phyloP scores from a whole-genome alignment of 2,329 filamentous ascomycete genomes.

The Ambrosiella beaveri region DNA sequence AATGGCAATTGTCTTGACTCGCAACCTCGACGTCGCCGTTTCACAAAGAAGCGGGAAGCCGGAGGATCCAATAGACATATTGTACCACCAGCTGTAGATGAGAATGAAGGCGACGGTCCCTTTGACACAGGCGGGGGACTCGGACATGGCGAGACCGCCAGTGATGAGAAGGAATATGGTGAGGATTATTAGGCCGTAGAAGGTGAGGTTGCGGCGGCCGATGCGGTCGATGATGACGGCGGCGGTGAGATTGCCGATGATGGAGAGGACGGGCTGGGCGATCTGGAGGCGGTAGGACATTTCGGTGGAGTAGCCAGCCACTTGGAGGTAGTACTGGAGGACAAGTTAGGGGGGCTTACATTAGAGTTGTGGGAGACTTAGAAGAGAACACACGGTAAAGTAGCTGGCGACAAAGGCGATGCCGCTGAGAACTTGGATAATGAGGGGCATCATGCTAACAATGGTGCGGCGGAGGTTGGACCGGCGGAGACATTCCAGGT shows the following conservation, averaged over 20 bases:
- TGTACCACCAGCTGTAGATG: slow-evolving; percentile 17
- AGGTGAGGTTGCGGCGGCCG: slow-evolving; percentile 18
- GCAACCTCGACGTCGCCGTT: slow-evolving; percentile 20
- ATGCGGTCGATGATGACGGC: slow-evolving; percentile 20
- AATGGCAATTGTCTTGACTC: slow-evolving; percentile 23
- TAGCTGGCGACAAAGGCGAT: slow-evolving; percentile 22
- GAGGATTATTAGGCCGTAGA: slow-evolving; percentile 20
- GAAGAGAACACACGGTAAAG: slow-evolving; percentile 16
- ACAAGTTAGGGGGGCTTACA: neutral
- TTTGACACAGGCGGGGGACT: slow-evolving; percentile 14
- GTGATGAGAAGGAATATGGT: slow-evolving; percentile 25
- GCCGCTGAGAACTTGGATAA: slow-evolving; percentile 21
- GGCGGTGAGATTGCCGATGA: slow-evolving; percentile 19
- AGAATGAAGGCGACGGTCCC: slow-evolving; percentile 22
- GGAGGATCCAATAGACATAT: slow-evolving; percentile 22
- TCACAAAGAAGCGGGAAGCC: slow-evolving; percentile 22
- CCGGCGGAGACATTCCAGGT: slow-evolving; percentile 25
- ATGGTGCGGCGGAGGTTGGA: slow-evolving; percentile 15
- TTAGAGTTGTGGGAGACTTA: neutral
- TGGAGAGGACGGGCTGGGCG: slow-evolving; percentile 15
- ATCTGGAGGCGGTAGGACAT: slow-evolving; percentile 24
- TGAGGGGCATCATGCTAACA: slow-evolving; percentile 22
- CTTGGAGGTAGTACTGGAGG: slow-evolving; percentile 24
- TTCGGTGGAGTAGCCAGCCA: slow-evolving; percentile 23
- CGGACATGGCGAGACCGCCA: slow-evolving; percentile 18